Evolutionary conservation across 345 rosid species (phyloP), one percentile per base, ranked within the genome.

Genomic region (Balakata baccata): DNA sequence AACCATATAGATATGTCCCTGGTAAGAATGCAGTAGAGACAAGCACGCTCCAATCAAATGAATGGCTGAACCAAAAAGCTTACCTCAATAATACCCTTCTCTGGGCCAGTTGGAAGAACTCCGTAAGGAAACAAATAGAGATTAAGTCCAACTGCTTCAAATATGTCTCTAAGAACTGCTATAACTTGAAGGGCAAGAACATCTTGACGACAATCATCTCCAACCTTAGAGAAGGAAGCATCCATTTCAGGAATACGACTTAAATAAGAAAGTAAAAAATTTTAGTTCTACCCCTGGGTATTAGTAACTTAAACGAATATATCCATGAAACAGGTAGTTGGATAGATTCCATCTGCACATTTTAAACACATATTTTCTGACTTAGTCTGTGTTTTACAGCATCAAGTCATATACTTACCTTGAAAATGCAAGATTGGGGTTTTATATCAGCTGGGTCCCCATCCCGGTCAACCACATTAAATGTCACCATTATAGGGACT

Each of bases 121-220:
- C 96, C 98, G 78, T 95, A 95, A 72, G 99, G 99, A 80, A 89
- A 93, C 69, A 95, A 71, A 84, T 95, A 95, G 46, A 95, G 87
- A 80, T 93, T 85, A 73, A 95, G 80, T 79, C 97, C 97, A 62
- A 87, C 91, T 18, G 99, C 96, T 75, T 86, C 79, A 89, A 89
- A 93, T 84, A 91, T 88, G 77, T 93, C 99, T 82, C 93, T 84
- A 57, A 93, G 91, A 84, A 93, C 94, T 53, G 97, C 74, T 85
- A 95, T 91, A 65, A 96, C 99, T 90, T 96, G 99, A 78, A 93
- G 96, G 65, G 98, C 99, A 82, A 96, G 94, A 76, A 96, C 97
- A 82, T 96, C 99, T 87, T 93, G 99, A 45, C 98, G 90, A 79
- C 99, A 96, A 84, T 96, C 98, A 82, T 96, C 99, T 81, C 99